Base-by-base conservation (phyloP, 352 stramenopile species). In the Peronospora farinosa region DNA sequence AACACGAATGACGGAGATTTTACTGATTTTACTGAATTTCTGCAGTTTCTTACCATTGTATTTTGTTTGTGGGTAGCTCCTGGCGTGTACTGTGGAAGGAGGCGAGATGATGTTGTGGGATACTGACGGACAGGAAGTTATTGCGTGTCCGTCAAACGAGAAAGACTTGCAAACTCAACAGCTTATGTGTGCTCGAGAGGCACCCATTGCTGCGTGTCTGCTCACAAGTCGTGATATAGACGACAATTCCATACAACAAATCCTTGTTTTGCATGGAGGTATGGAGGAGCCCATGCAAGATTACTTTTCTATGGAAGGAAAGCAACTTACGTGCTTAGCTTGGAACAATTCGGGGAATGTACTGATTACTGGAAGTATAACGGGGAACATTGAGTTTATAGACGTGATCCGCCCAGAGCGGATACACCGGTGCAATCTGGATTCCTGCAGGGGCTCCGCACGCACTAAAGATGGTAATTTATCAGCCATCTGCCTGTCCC, bases 221-320 rank as follows among this genome's bases (percentile, higher is more conserved):
- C 37, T 67, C 17, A 66, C 42, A 9, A 52, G 46, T 49, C 48
- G 31, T 12, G 56, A 69, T 35, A 52, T 65, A 39, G 55, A 54
- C 9, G 56, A 67, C n/a, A 57, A 47, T 15, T 37, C 44, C 5
- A 37, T 60, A 19, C 63, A 72, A 40, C 64, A 73, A 57, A 46
- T 73, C 23, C 51, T 73, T 27, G 55, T 69, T 0, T 45, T 73
- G 28, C 64, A 73, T 42, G 56, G 56, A 48, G 60, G 64, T 9
- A 58, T 64, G 31, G 60, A 67, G 5, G 60, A 73, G 32, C 60
- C 64, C 21, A 65, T 69, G 54, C 59, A 69, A 43, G 47, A 72
- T 25, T 67, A 62, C 30, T 46, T 72, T 3, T 40, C 58, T 3
- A 65, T 72, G 63, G 58, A 60, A 31, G 55, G 48, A n/a, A 66